phyloP scores from a whole-genome alignment of 441 rosid genomes.

The Gossypium lobatum region DNA sequence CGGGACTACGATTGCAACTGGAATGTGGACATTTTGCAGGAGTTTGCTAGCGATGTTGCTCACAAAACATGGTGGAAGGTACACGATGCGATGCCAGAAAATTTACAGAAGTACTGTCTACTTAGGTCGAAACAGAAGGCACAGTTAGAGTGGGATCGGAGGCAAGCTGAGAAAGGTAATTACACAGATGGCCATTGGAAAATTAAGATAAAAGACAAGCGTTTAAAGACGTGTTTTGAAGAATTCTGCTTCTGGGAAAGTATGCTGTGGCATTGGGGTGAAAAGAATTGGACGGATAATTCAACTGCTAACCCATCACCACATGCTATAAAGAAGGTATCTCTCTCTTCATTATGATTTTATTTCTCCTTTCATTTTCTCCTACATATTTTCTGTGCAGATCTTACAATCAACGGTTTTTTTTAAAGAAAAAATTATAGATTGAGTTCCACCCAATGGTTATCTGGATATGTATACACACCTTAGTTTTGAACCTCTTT shows the following conservation, averaged over 20 bases:
- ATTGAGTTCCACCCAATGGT: not conserved
- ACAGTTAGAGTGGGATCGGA: constrained; percentile 77
- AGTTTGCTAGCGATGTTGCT: constrained; percentile 74
- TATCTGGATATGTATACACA: not conserved
- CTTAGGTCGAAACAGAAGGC: constrained; percentile 81
- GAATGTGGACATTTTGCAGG: constrained; percentile 72
- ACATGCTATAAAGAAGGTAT: constrained; percentile 20
- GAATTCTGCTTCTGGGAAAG: constrained; percentile 77
- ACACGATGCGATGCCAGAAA: constrained; percentile 71
- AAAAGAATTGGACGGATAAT: constrained; percentile 59
- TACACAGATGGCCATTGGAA: constrained; percentile 84
- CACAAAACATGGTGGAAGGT: constrained; percentile 88
- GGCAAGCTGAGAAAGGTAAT: constrained; percentile 71
- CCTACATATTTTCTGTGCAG: constrained; percentile 11
- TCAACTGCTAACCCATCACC: constrained; percentile 30
- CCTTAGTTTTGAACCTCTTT: not conserved
- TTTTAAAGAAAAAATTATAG: not conserved
- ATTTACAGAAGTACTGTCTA: constrained; percentile 61
- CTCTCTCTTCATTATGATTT: constrained; percentile 30
- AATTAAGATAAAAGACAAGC: constrained; percentile 61
- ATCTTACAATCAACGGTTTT: constrained; percentile 1
- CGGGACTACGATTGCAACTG: constrained; percentile 93
- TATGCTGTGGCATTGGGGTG: constrained; percentile 92
- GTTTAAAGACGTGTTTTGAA: constrained; percentile 62
- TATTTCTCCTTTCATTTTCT: not conserved